Percentiles rank a stretch among this genome's conserved stretches.
Evolutionary conservation across 2,329 filamentous ascomycete genomes (phyloP).

Genomic region (Colletotrichum lindemuthianum): DNA sequence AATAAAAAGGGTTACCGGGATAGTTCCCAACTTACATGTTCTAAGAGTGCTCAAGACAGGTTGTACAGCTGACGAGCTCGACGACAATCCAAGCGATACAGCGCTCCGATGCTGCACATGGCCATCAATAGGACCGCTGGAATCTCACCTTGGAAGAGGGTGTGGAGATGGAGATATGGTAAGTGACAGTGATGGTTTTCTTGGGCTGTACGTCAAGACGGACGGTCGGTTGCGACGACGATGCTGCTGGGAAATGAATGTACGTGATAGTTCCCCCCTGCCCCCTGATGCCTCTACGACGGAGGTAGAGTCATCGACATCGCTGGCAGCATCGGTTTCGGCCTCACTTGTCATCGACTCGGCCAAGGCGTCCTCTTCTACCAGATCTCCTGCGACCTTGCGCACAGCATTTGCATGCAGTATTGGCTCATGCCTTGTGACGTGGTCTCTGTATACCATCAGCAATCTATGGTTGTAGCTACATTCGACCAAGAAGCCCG

Average conservation of each 20-base stretch:
- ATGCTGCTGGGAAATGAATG: not conserved
- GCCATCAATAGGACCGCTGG: not conserved
- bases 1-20: not conserved
- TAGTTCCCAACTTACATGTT: not conserved
- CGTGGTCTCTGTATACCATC: not conserved
- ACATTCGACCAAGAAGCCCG: not conserved
- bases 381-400: not conserved
- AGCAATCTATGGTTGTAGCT: not conserved
- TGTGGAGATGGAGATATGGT: not conserved
- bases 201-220: too few relatives aligned
- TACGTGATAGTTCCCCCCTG: too few relatives aligned
- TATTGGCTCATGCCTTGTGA: not conserved
- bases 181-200: not conserved
- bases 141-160: not conserved
- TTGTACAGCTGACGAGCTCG: not conserved
- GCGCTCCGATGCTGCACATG: slow-evolving; percentile 10
- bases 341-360: not conserved
- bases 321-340: not conserved
- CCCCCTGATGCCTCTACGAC: too few relatives aligned
- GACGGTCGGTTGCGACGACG: not conserved
- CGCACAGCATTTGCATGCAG: slow-evolving; percentile 1
- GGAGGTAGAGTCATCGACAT: too few relatives aligned
- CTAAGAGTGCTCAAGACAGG: not conserved
- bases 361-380: not conserved
- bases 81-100: slow-evolving; percentile 3